Evolutionary conservation across 176 grass and related monocot species (phyloP).

Genomic region (Triticum urartu): DNA sequence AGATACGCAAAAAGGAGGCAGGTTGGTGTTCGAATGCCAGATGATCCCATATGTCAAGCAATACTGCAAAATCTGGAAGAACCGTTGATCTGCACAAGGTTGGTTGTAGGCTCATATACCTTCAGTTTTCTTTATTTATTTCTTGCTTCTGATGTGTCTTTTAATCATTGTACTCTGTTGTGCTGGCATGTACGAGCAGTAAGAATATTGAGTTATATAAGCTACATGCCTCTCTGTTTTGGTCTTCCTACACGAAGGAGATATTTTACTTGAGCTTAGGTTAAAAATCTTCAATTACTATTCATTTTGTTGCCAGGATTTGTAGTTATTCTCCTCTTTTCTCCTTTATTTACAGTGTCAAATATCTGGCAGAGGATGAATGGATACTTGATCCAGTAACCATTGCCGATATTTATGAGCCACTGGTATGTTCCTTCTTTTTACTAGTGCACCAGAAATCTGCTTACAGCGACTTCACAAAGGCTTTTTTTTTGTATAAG

Average conservation of each 20-base stretch:
- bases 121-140: not conserved
- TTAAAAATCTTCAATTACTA: not conserved
- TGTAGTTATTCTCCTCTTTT: not conserved
- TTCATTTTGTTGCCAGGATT: not conserved
- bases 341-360: conserved; percentile 60
- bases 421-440: conserved; percentile 53
- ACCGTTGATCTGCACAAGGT: conserved; percentile 91
- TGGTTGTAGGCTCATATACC: conserved; percentile 24
- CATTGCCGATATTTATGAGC: conserved; percentile 77
- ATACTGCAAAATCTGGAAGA: conserved; percentile 86
- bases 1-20: conserved; percentile 81
- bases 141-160: not conserved
- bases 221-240: not conserved
- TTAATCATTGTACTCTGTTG: not conserved
- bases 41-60: conserved; percentile 77
- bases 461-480: not conserved
- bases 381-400: conserved; percentile 91
- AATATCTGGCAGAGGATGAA: conserved; percentile 77
- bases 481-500: not conserved
- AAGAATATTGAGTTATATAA: not conserved
- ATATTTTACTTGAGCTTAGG: not conserved
- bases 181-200: not conserved
- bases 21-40: conserved; percentile 82
- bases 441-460: not conserved
- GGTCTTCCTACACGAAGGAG: not conserved